Evolutionary conservation across 2,329 filamentous ascomycete species (phyloP).

Genomic region (Thermoascus crustaceus): DNA sequence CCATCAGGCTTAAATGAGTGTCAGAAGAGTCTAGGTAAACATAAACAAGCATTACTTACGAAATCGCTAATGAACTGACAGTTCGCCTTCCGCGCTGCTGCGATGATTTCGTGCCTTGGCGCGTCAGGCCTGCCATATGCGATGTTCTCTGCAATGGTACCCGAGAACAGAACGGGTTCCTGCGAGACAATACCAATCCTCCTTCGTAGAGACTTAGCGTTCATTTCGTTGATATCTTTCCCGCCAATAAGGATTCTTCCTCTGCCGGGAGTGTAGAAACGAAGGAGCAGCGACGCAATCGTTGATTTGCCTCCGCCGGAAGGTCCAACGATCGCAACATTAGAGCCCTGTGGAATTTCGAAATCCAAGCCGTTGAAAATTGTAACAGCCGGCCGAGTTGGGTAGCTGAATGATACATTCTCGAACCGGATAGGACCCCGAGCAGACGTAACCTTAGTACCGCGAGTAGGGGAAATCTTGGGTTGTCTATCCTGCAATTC

Average conservation of each 20-base stretch:
- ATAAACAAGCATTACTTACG: too few species aligned
- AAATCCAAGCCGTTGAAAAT: slow-evolving; percentile 90
- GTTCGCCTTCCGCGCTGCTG: slow-evolving; percentile 83
- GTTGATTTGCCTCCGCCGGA: slow-evolving; percentile 96
- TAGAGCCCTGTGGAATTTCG: slow-evolving; percentile 83
- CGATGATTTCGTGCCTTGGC: slow-evolving; percentile 69
- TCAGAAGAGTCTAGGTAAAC: too few species aligned
- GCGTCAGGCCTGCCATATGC: slow-evolving; percentile 80
- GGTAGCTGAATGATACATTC: slow-evolving; percentile 82
- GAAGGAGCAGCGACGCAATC: slow-evolving; percentile 78
- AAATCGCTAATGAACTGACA: slow-evolving; percentile 96
- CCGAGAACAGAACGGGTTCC: slow-evolving; percentile 86
- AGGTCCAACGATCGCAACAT: slow-evolving; percentile 92
- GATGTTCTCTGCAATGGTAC: slow-evolving; percentile 73
- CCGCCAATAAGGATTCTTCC: slow-evolving; percentile 79
- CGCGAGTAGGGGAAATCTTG: slow-evolving; percentile 78
- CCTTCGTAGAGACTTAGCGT: slow-evolving; percentile 82
- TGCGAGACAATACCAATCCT: slow-evolving; percentile 94
- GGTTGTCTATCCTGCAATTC: slow-evolving; percentile 88
- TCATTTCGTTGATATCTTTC: slow-evolving; percentile 74
- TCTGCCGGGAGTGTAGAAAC: slow-evolving; percentile 78
- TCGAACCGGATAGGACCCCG: slow-evolving; percentile 83
- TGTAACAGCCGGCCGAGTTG: slow-evolving; percentile 79
- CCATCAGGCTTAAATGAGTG: slow-evolving; percentile 60
- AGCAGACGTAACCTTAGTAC: slow-evolving; percentile 69